Evolutionary conservation across 441 rosid species (phyloP), one percentile per base, ranked within the genome.

Genomic region (Eugenia klotzschiana): DNA sequence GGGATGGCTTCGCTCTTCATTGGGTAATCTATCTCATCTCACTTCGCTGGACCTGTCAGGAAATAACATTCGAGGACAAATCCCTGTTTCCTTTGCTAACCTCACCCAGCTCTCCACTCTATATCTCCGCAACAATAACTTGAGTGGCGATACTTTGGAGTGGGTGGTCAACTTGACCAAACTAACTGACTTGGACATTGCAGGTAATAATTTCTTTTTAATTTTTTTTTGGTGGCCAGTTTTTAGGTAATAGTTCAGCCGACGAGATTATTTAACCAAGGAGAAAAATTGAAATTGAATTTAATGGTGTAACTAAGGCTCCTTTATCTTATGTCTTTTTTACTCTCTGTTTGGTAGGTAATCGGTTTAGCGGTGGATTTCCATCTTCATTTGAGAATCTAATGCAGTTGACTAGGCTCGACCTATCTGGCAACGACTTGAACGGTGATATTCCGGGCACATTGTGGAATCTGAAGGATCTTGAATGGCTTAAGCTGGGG

Each of bases 401-500:
- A 1, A 23, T 22, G 26, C 57, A 9, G 6, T 54, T 54, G 27
- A 4, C 3, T 10, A 0, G 0, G 1, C 58, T 53, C 1, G 13
- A 1, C 25, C 56, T 53, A 20, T 53, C 56, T 22, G 0, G 0
- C 16, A 55, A 55, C 7, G 7, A 55, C 29, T 11, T n/a, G 7
- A 0, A 12, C 15, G 8, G 29, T 1, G 60, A 55, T 55, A 55
- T 55, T 55, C 1, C 0, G 4, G 0, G 29, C 29, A 1, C 60
- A n/a, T 55, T 55, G 7, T 0, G 29, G 29, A 55, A 11, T n/a
- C 1, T 55, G 8, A n/a, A 55, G 16, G 27, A 55, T n/a, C 27
- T 55, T 2, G 0, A 4, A 11, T 0, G 0, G 1, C 7, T 55
- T n/a, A 0, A 0, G 0, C 8, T 55, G 3, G 0, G 0, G 0